Conservation (phyloP, 2,329 filamentous ascomycete genomes). For the Plectosphaerella sp. region DNA sequence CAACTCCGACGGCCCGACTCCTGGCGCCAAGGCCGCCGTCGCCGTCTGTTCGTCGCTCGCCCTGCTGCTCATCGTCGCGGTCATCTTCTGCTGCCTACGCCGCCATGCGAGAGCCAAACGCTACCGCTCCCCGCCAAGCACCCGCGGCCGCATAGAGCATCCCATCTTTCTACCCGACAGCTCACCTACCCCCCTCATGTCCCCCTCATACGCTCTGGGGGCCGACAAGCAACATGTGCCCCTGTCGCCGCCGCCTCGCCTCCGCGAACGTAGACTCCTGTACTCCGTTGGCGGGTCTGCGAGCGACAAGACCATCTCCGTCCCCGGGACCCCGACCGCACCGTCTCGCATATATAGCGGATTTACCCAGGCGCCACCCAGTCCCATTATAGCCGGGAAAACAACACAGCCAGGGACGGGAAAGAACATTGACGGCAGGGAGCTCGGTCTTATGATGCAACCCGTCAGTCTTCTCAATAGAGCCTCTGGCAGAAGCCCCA, state of each 20-base stretch:
- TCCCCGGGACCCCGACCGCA: not conserved
- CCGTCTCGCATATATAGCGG: not conserved
- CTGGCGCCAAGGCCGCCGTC: slow-evolving; percentile 39
- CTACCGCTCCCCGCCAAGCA: slow-evolving; percentile 1
- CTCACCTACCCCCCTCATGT: slow-evolving; percentile 38
- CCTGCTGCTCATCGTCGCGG: slow-evolving; percentile 27
- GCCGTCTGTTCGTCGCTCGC: slow-evolving; percentile 35
- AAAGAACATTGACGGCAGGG: too few species aligned
- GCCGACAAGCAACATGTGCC: slow-evolving; percentile 16
- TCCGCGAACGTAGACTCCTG: slow-evolving; percentile 42
- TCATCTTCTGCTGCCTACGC: slow-evolving; percentile 32
- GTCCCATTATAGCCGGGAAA: slow-evolving; percentile 5
- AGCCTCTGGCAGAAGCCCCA: slow-evolving; percentile 1
- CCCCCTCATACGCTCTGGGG: slow-evolving; percentile 25
- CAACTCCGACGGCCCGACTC: not conserved
- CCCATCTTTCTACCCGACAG: slow-evolving; percentile 17
- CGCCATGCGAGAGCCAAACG: slow-evolving; percentile 14
- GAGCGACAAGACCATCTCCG: not conserved
- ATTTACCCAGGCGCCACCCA: slow-evolving; percentile 34
- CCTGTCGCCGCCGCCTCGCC: slow-evolving; percentile 41
- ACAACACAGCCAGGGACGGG: too few species aligned
- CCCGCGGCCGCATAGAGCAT: slow-evolving; percentile 13
- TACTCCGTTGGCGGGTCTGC: not conserved
- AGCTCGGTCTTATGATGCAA: too few species aligned
- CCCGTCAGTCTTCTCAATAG: too few species aligned